Evolutionary conservation across 192 early-diverging fungal genomes (phyloP), one percentile per base, ranked within the genome.

Genomic region (Funneliformis geosporum): DNA sequence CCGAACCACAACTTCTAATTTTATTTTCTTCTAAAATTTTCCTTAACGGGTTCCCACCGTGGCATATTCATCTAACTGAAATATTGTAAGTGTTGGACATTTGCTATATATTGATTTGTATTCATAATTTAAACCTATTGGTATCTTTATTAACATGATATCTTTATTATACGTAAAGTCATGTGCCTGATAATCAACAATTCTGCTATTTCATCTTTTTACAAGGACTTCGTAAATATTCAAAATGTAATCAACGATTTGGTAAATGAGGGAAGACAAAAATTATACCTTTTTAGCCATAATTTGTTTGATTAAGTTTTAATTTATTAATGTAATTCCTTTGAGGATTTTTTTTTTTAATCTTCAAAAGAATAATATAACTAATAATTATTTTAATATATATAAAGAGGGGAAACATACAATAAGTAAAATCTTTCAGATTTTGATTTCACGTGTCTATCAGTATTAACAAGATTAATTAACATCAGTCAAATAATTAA

Each of bases 1-100:
- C 85, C 0, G 85, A 86, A 27, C 85, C 85, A 50, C 83, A 86
- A 64, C 66, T 84, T 42, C 38, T 86, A 25, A 86, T 86, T 47
- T 77, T 83, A 16, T 82, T 81, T 79, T 82, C 83, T 50, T 80
- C 83, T 11, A 82, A 81, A 23, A 69, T 86, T 81, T 83, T 84
- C 23, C n/a, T 86, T 75, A 73, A 82, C 46, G 82, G 85, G 8
- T 86, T 82, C 62, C 85, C 85, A 8, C 85, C 85, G 6, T 86
- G 85, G 85, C 83, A 84, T 60, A 82, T 82, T 38, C 81, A 81
- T n/a, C 74, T 84, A 18, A 86, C 85, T 59, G 85, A 86, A 65
- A 82, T 86, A 33, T 86, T 76, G 84, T 85, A 83, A 77, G 84
- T 73, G 40, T 67, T 2, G 62, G 40, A 21, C 39, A 43, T 76